Conservation (phyloP, 129 eudicot species). For the Artemisia annua region DNA sequence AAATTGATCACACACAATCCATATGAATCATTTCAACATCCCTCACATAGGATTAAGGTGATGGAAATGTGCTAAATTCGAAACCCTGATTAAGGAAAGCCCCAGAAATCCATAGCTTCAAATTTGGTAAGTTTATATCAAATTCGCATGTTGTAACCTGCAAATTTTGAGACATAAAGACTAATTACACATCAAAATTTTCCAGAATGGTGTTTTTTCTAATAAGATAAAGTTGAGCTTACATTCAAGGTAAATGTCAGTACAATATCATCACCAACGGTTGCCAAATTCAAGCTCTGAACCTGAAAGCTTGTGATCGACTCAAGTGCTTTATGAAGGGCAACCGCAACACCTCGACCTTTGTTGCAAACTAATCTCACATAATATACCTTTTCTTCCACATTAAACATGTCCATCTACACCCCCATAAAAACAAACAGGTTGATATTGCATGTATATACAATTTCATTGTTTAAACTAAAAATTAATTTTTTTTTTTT, state of each 20-base stretch:
- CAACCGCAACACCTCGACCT: constrained; percentile 64
- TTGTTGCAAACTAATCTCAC: constrained; percentile 56
- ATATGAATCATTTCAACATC: neutral
- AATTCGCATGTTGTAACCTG: neutral
- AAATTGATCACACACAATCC: constrained; percentile 23
- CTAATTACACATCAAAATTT: neutral
- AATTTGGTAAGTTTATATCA: neutral
- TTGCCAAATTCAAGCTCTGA: constrained; percentile 56
- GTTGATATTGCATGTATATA: neutral
- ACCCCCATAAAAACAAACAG: neutral
- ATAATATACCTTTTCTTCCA: constrained; percentile 66
- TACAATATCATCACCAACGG: constrained; percentile 48
- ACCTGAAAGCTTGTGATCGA: constrained; percentile 56
- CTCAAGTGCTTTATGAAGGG: constrained; percentile 60
- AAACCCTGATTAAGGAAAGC: constrained; percentile 79
- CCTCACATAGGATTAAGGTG: neutral
- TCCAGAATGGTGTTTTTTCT: neutral
- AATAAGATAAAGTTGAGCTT: constrained; percentile 13
- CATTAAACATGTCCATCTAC: constrained; percentile 72
- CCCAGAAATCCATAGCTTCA: constrained; percentile 59
- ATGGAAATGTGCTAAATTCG: constrained; percentile 38
- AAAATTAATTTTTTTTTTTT: neutral
- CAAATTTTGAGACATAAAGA: constrained; percentile 27
- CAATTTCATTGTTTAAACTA: neutral
- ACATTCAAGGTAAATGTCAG: constrained; percentile 65